Percentiles rank a stretch among this genome's conserved stretches.
These are phyloP conservation scores for Oryza glumipatula DNA, from an alignment of 176 grass and related monocot species.

Conservation along the genomic window DNA sequence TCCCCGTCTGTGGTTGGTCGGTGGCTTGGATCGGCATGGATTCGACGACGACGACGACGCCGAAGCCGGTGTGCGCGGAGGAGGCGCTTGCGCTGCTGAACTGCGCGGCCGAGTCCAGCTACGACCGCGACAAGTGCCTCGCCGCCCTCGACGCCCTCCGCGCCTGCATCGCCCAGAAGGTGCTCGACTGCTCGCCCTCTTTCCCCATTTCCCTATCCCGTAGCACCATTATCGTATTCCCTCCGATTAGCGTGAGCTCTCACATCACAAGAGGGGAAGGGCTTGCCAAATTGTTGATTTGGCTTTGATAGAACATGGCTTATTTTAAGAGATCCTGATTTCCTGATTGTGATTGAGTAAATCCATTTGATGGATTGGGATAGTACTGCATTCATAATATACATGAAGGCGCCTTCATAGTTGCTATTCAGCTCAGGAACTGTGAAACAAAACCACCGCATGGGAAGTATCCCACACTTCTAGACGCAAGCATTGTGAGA, in stretches of 20 bases:
- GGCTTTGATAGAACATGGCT: not conserved
- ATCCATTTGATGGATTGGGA: not conserved
- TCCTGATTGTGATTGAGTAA: not conserved
- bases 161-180: slow-evolving; percentile 79
- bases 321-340: not conserved
- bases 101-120: slow-evolving; percentile 61
- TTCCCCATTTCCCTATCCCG: not conserved
- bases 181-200: not conserved
- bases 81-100: slow-evolving; percentile 92
- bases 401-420: not conserved
- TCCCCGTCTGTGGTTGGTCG: not conserved
- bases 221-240: not conserved
- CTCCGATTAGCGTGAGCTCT: not conserved
- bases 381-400: not conserved
- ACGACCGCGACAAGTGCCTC: slow-evolving; percentile 85
- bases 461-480: not conserved
- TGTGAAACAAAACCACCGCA: not conserved
- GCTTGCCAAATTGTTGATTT: not conserved
- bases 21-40: slow-evolving; percentile 39
- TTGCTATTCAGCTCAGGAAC: not conserved
- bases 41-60: slow-evolving; percentile 36
- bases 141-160: slow-evolving; percentile 65
- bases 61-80: slow-evolving; percentile 70
- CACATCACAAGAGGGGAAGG: not conserved
- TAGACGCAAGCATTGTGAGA: not conserved